phyloP scores from a whole-genome alignment of 352 stramenopile species.

The Phytophthora ramorum region DNA sequence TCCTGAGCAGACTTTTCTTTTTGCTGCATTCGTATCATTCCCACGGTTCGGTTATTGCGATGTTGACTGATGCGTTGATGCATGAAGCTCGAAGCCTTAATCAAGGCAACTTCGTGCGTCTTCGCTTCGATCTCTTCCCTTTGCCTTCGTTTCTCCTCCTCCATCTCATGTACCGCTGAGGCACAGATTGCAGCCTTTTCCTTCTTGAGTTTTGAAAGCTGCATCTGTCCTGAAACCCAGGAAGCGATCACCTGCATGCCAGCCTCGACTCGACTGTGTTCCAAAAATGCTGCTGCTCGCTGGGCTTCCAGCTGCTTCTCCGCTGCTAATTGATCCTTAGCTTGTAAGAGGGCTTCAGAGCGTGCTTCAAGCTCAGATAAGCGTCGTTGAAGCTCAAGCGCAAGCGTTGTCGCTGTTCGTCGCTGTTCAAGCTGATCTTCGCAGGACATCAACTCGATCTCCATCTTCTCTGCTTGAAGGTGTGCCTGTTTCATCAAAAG shows the following conservation, averaged over 20 bases:
- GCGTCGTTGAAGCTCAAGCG: constrained; percentile 17
- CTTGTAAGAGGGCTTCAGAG: constrained; percentile 19
- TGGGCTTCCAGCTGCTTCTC: constrained; percentile 35
- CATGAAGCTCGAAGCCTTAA: constrained; percentile 40
- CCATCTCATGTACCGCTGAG: constrained; percentile 22
- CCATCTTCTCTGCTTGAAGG: constrained; percentile 40
- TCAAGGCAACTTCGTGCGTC: constrained; percentile 27
- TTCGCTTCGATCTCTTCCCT: constrained; percentile 21
- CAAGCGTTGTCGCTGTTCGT: constrained; percentile 13
- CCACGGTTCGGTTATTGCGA: constrained; percentile 22
- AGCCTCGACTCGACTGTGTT: constrained; percentile 26
- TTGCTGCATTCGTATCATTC: constrained; percentile 21
- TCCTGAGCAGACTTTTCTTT: constrained; percentile 28
- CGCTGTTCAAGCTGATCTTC: constrained; percentile 44
- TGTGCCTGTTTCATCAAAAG: constrained; percentile 19
- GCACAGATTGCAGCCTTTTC: constrained; percentile 20
- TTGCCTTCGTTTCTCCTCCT: constrained; percentile 32
- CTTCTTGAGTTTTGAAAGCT: constrained; percentile 37
- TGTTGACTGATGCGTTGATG: constrained; percentile 26
- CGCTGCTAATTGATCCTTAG: constrained; percentile 24
- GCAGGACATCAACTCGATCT: constrained; percentile 45
- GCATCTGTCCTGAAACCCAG: constrained; percentile 46
- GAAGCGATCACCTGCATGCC: constrained; percentile 38
- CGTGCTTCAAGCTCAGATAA: constrained; percentile 35
- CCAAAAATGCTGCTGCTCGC: constrained; percentile 14